These are phyloP conservation scores for Elymus sibiricus DNA, from an alignment of 176 grass and related monocot species.

Conservation along the genomic window DNA sequence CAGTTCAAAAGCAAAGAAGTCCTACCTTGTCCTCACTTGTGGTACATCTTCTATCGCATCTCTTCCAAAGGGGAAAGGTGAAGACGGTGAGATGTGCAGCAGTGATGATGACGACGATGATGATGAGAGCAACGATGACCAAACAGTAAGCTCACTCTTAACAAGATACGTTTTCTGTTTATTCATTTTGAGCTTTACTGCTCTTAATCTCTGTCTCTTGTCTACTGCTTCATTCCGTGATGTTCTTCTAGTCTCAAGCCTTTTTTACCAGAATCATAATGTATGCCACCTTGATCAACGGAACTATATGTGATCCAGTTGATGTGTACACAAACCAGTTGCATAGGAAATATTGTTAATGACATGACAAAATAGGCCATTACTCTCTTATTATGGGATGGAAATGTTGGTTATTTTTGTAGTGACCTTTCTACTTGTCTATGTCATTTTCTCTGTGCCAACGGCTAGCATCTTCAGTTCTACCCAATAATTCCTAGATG, in stretches of 20 bases:
- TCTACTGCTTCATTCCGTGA: background rate
- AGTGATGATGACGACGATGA: conserved; percentile 59
- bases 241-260: background rate
- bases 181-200: background rate
- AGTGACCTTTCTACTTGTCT: background rate
- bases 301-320: background rate
- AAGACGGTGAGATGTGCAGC: conserved; percentile 74
- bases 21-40: conserved; percentile 95
- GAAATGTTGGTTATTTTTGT: background rate
- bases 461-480: background rate
- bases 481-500: background rate
- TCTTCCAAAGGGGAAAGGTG: conserved; percentile 84
- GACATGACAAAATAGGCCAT: background rate
- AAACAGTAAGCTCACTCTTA: conserved; percentile 50
- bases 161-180: background rate
- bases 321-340: background rate
- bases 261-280: background rate
- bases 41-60: conserved; percentile 62
- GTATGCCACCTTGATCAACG: background rate
- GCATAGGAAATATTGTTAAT: background rate
- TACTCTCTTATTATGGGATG: background rate
- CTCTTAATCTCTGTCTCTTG: background rate
- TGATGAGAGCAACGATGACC: conserved; percentile 39
- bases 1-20: conserved; percentile 97
- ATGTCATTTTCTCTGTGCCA: background rate